Percentiles rank a stretch among this genome's conserved stretches.
These are phyloP conservation scores for Ramaria sp. DNA, from an alignment of 768 basidiomycete genomes.

Conservation along the genomic window DNA sequence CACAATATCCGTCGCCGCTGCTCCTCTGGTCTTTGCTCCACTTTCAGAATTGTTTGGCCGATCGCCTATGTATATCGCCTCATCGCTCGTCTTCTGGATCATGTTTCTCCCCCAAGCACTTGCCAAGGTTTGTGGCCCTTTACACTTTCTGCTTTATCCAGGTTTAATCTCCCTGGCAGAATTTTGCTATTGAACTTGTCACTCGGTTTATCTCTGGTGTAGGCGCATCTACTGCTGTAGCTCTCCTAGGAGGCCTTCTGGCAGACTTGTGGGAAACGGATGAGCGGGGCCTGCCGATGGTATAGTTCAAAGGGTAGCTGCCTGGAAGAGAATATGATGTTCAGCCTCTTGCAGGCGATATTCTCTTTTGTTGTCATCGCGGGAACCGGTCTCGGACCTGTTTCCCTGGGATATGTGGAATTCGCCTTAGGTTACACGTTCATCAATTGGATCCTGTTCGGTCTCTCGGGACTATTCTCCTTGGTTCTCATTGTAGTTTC, in stretches of 20 bases:
- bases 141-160: background rate
- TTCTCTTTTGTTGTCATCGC: slow-evolving; percentile 4
- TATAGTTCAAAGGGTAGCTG: background rate
- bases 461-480: background rate
- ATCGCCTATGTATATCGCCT: slow-evolving; percentile 1
- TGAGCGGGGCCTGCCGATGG: slow-evolving; percentile 5
- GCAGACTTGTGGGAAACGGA: slow-evolving; percentile 7
- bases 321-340: background rate
- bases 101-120: slow-evolving; percentile 1
- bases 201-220: slow-evolving; percentile 4
- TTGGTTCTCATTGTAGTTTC: background rate
- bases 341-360: background rate
- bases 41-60: slow-evolving; percentile 3
- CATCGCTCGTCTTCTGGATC: background rate
- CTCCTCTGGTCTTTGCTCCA: slow-evolving; percentile 3
- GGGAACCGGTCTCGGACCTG: slow-evolving; percentile 4
- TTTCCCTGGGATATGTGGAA: slow-evolving; percentile 1
- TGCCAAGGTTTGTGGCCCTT: background rate
- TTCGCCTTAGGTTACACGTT: background rate
- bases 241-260: slow-evolving; percentile 3
- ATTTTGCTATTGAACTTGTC: slow-evolving; percentile 4
- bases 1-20: background rate
- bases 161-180: background rate
- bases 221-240: slow-evolving; percentile 3
- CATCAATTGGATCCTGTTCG: slow-evolving; percentile 6